A percentile compares a stretch with the other conserved stretches of the same genome.
phyloP scores from a whole-genome alignment of 2,329 filamentous ascomycete species.

The Monosporascus sp. region DNA sequence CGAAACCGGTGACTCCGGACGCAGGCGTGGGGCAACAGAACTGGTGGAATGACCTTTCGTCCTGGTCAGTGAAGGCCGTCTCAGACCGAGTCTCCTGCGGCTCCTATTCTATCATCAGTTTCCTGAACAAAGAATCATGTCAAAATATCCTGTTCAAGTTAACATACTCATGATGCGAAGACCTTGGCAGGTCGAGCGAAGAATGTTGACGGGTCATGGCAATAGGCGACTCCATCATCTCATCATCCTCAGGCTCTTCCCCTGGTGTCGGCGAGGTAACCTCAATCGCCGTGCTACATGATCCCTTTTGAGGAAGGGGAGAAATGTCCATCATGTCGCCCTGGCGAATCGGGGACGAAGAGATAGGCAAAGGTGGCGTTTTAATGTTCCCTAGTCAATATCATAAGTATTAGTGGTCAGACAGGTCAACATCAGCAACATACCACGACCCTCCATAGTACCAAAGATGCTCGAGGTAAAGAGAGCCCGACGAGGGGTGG shows the following conservation, averaged over 20 bases:
- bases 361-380: slow-evolving; percentile 70
- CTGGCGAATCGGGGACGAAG: slow-evolving; percentile 70
- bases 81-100: slow-evolving; percentile 56
- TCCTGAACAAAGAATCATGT: background rate
- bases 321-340: slow-evolving; percentile 90
- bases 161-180: slow-evolving; percentile 46
- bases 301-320: slow-evolving; percentile 80
- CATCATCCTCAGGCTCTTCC: slow-evolving; percentile 37
- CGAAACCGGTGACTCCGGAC: slow-evolving; percentile 60
- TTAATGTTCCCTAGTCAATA: slow-evolving; percentile 61
- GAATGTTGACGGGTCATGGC: slow-evolving; percentile 36
- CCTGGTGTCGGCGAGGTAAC: slow-evolving; percentile 67
- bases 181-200: slow-evolving; percentile 43
- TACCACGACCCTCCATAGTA: slow-evolving; percentile 53
- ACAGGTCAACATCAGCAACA: slow-evolving; percentile 22
- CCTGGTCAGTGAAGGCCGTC: slow-evolving; percentile 69
- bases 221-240: slow-evolving; percentile 53
- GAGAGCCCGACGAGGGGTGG: slow-evolving; percentile 77
- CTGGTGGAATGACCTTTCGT: slow-evolving; percentile 70
- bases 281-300: slow-evolving; percentile 60
- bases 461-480: slow-evolving; percentile 70
- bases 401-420: slow-evolving; percentile 10
- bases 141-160: background rate
- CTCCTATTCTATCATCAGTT: slow-evolving; percentile 41
- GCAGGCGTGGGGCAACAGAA: slow-evolving; percentile 53